Evolutionary conservation across 2,329 filamentous ascomycete genomes (phyloP).

Genomic region (Aspergillus thermomutatus): DNA sequence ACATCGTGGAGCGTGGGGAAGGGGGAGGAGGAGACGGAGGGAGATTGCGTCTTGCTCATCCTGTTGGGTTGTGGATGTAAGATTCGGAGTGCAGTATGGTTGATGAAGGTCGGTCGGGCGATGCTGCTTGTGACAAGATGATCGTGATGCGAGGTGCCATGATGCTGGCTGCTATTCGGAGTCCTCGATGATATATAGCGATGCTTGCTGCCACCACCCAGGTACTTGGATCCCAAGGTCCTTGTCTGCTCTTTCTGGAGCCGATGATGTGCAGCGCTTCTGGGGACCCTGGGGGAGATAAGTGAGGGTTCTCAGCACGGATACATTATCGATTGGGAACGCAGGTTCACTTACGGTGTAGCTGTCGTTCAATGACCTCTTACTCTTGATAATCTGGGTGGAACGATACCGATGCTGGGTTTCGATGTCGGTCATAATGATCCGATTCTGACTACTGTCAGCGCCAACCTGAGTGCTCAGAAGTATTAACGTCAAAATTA

Average conservation of each 20-base stretch:
- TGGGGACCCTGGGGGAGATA: conserved; percentile 27
- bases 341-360: background rate
- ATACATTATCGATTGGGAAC: background rate
- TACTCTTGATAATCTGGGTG: too few relatives aligned
- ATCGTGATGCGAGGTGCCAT: background rate
- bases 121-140: background rate
- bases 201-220: conserved; percentile 16
- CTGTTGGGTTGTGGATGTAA: background rate
- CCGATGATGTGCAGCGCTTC: conserved; percentile 7
- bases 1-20: conserved; percentile 51
- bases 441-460: background rate
- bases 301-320: background rate
- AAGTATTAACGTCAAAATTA: conserved; percentile 6
- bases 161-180: background rate
- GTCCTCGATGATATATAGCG: background rate
- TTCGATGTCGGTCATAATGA: background rate
- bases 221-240: conserved; percentile 36
- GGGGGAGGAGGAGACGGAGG: background rate
- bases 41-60: conserved; percentile 4
- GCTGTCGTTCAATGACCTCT: background rate
- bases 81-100: background rate
- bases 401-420: too few relatives aligned
- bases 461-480: background rate
- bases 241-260: conserved; percentile 9
- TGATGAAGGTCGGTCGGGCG: background rate